phyloP scores from a whole-genome alignment of 345 rosid genomes.

The Stellera chamaejasme region DNA sequence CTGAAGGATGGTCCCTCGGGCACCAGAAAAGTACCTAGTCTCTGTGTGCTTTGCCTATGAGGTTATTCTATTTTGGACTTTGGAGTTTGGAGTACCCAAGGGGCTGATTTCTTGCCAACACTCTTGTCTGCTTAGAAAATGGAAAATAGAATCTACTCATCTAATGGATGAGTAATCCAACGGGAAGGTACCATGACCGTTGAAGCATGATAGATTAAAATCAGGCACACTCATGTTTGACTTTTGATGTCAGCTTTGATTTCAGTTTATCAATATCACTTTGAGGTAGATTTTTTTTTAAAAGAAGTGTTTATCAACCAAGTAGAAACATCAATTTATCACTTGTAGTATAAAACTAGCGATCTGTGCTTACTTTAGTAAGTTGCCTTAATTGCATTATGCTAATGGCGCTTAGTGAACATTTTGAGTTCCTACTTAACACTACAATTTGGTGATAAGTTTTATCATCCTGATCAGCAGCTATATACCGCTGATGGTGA shows the following conservation, averaged over 20 bases:
- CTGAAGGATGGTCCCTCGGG: neutral
- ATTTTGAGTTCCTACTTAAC: too few relatives aligned
- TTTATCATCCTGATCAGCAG: constrained; percentile 7
- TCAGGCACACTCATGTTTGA: neutral
- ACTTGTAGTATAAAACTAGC: constrained; percentile 1
- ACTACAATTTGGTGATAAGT: too few relatives aligned
- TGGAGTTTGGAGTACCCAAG: constrained; percentile 6
- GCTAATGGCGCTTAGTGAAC: too few relatives aligned
- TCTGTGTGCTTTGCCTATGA: neutral
- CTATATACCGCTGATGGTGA: neutral
- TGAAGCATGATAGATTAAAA: constrained; percentile 1
- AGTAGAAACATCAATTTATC: neutral
- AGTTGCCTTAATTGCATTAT: too few relatives aligned
- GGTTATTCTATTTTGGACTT: neutral
- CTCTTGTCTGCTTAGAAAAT: constrained; percentile 12
- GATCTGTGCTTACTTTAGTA: neutral
- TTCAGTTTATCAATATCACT: too few relatives aligned
- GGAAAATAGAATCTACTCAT: constrained; percentile 14
- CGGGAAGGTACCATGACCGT: too few relatives aligned
- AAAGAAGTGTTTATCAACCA: too few relatives aligned
- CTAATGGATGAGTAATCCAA: neutral
- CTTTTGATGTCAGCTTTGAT: too few relatives aligned
- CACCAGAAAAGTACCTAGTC: neutral
- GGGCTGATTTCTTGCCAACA: constrained; percentile 4
- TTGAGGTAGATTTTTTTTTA: too few relatives aligned